phyloP scores from a whole-genome alignment of 2,329 filamentous ascomycete genomes.

The Beauveria asiatica region DNA sequence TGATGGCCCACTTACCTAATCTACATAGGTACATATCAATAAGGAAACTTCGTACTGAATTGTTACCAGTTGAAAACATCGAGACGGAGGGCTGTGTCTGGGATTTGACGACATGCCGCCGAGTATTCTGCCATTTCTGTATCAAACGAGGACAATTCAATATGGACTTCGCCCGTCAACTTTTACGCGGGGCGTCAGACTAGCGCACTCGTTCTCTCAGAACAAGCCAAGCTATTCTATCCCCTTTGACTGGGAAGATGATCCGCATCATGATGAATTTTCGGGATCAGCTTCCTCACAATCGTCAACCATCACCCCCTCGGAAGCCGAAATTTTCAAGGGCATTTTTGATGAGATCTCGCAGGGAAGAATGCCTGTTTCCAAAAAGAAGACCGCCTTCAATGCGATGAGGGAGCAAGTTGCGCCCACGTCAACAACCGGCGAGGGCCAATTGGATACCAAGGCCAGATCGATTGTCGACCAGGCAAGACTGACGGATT shows the following conservation, averaged over 20 bases:
- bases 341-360: conserved; percentile 44
- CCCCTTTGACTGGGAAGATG: conserved; percentile 42
- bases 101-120: conserved; percentile 13
- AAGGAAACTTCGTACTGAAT: background rate
- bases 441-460: background rate
- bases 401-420: background rate
- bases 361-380: conserved; percentile 24
- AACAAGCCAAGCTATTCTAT: conserved; percentile 29
- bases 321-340: conserved; percentile 50
- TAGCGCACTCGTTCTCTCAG: conserved; percentile 15
- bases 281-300: conserved; percentile 15
- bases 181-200: conserved; percentile 16
- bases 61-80: background rate
- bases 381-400: conserved; percentile 17
- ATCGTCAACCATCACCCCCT: conserved; percentile 47
- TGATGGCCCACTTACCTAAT: conserved; percentile 1
- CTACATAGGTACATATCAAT: background rate
- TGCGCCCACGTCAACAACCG: background rate
- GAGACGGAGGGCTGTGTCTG: background rate
- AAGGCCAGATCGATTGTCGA: conserved; percentile 25
- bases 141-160: conserved; percentile 56
- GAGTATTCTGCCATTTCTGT: conserved; percentile 58
- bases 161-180: conserved; percentile 20
- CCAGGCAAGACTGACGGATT: conserved; percentile 23
- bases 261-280: conserved; percentile 15